Base-by-base conservation (phyloP, 73 alveolate species). In the Loxodes magnus region DNA sequence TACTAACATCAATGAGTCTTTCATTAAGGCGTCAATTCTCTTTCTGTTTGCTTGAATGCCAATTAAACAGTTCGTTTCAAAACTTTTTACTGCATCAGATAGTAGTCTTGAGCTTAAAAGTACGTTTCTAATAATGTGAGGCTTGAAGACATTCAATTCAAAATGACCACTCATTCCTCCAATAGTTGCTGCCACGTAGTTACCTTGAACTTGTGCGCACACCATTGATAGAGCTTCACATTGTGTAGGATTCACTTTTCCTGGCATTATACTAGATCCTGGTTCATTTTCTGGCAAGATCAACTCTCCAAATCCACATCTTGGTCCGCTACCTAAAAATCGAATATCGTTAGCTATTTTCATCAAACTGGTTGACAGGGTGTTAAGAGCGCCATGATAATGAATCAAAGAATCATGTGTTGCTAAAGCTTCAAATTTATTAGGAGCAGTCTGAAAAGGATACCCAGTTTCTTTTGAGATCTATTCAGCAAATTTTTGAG, bases 181-280 rank as follows among this genome's bases (percentile, higher is more conserved):
- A 12, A 88, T 68, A 56, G 94, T 85, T 42, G 80, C 93, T 4
- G 98, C 86, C 3, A 87, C 87, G 51, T 88, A 84, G 73, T 88
- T 88, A 12, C 98, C 96, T 15, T 84, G 58, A 5, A 88, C 99
- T 77, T 92, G 79, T 64, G 93, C 88, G 59, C 98, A 91, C 12
- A 89, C 94, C 97, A 91, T 94, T 37, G 98, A 90, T 43, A 94
- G 55, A 14, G 97, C 98, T 70, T 94, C 99, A 71, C 98, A 94
- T 59, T 91, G 87, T 19, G 97, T 93, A 14, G 99, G 99, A 71
- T 88, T 94, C 64, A 79, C 77, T 55, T 94, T 88, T 31, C 98
- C 98, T 20, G 99, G 99, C 98, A 87, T 94, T 55, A 94, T 90
- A n/a, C 98, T 84, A 41, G 97, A 79, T 35, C 99, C 99, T 43